phyloP scores from a whole-genome alignment of 345 rosid genomes.

The Sapria himalayana region DNA sequence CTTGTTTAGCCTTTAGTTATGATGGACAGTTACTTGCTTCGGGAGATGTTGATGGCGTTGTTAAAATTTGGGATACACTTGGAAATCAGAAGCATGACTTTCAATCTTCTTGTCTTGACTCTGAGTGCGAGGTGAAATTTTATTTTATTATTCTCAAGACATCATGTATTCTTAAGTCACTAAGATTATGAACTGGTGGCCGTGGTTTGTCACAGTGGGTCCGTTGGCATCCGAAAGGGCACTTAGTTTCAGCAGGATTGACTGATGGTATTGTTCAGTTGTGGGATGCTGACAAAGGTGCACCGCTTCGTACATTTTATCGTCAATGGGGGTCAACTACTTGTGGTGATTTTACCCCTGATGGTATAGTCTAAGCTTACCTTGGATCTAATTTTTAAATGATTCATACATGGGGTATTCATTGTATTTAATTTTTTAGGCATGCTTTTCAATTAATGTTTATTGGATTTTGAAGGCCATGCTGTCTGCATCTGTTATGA shows the following conservation, averaged over 20 bases:
- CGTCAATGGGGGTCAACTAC: constrained; percentile 62
- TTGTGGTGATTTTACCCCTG: constrained; percentile 91
- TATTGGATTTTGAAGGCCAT: constrained; percentile 46
- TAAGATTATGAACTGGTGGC: no score
- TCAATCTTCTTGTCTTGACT: no score
- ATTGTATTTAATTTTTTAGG: neutral
- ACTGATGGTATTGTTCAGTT: constrained; percentile 68
- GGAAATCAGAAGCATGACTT: no score
- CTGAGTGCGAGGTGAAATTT: no score
- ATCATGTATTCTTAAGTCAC: no score
- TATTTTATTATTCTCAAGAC: no score
- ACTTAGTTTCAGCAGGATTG: constrained; percentile 68
- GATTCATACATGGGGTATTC: neutral
- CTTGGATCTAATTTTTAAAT: neutral
- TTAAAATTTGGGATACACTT: constrained; percentile 51
- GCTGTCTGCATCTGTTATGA: constrained; percentile 76
- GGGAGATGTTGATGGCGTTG: constrained; percentile 60
- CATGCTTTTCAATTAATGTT: neutral
- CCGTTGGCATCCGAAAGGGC: constrained; percentile 89
- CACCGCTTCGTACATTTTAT: constrained; percentile 43
- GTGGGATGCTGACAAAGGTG: constrained; percentile 89
- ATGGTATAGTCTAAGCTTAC: constrained; percentile 23
- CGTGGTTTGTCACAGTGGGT: constrained; percentile 88
- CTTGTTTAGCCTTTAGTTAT: constrained; percentile 47
- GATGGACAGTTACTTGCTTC: constrained; percentile 71